Evolutionary conservation across 306 rosid species (phyloP).

Genomic region (Trifolium subterraneum): DNA sequence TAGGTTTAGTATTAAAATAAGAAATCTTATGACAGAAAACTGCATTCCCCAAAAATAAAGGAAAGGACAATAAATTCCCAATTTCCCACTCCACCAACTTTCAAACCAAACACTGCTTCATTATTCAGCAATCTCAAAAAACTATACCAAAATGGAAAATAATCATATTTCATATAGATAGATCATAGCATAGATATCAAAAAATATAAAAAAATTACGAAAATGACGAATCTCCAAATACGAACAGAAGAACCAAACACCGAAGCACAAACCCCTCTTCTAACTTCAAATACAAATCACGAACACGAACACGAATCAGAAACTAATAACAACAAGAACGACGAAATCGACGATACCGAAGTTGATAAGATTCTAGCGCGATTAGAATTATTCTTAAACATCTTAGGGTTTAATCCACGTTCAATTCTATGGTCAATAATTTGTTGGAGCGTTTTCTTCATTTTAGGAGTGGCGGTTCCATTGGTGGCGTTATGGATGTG

Average conservation of each 20-base stretch:
- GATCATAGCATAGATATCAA: too few relatives aligned
- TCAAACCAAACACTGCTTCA: neutral
- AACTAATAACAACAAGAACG: neutral
- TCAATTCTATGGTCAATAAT: slow-evolving; percentile 34
- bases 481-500: slow-evolving; percentile 49
- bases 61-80: neutral
- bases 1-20: too few relatives aligned
- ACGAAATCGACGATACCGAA: slow-evolving; percentile 35
- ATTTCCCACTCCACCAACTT: neutral
- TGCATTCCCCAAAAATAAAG: neutral
- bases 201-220: too few relatives aligned
- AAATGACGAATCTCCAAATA: slow-evolving; percentile 42
- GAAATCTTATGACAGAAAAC: neutral
- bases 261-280: slow-evolving; percentile 44
- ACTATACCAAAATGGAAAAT: too few relatives aligned
- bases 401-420: slow-evolving; percentile 64
- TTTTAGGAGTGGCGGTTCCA: slow-evolving; percentile 59
- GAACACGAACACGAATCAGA: neutral
- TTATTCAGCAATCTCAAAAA: neutral
- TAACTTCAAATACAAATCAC: slow-evolving; percentile 44
- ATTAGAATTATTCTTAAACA: slow-evolving; percentile 52
- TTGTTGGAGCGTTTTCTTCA: slow-evolving; percentile 61
- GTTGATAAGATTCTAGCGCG: slow-evolving; percentile 53
- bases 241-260: slow-evolving; percentile 43
- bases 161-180: too few relatives aligned